phyloP scores from a whole-genome alignment of 2,329 filamentous ascomycete genomes.

The Neonectria neomacrospora region DNA sequence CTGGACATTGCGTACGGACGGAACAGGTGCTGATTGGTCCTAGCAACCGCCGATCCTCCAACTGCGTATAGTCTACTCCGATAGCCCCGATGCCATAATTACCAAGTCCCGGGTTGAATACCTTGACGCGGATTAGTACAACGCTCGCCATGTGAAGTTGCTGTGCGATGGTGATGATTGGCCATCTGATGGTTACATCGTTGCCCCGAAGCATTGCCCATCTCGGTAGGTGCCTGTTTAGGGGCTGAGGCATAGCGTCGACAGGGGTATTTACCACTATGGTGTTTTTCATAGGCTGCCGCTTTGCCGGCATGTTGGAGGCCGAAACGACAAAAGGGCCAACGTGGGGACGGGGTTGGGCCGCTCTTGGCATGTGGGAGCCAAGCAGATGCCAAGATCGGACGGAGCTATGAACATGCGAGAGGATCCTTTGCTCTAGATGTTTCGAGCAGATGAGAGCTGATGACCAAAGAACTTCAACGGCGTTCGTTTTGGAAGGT shows the following conservation, averaged over 20 bases:
- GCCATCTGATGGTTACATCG: background rate
- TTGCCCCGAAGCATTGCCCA: background rate
- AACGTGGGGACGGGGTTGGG: conserved; percentile 1
- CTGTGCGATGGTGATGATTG: background rate
- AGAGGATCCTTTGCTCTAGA: background rate
- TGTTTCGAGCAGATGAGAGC: background rate
- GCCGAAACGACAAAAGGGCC: conserved; percentile 11
- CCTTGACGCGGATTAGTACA: background rate
- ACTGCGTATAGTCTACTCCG: background rate
- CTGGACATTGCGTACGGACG: background rate
- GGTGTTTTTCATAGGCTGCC: conserved; percentile 1
- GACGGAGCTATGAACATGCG: background rate
- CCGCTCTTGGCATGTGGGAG: background rate
- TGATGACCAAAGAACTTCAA: background rate
- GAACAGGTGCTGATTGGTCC: background rate
- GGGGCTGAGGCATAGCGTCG: background rate
- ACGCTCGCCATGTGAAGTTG: background rate
- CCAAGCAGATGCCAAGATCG: conserved; percentile 15
- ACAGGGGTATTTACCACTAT: background rate
- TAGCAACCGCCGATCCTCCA: background rate
- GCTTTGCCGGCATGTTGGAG: conserved; percentile 7
- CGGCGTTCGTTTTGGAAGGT: background rate
- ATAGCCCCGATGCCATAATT: background rate
- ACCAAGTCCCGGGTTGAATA: background rate
- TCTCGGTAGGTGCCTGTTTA: conserved; percentile 3